Evolutionary conservation across 768 basidiomycete genomes (phyloP).

Genomic region (Rhodosporidiobolus odoratus): DNA sequence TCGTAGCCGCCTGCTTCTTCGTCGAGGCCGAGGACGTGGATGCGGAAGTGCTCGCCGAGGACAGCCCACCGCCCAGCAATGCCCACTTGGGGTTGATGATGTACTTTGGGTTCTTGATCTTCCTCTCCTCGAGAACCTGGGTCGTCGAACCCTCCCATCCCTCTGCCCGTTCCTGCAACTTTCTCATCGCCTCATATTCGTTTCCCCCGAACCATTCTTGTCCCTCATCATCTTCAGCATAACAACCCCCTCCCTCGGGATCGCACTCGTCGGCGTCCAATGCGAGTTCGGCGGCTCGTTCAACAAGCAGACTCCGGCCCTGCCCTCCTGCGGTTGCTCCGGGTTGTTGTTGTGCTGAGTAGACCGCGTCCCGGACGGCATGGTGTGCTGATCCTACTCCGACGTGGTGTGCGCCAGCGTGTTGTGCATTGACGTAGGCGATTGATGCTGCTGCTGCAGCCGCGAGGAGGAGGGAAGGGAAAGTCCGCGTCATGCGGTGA

Average conservation of each 20-base stretch:
- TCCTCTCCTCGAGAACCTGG: background rate
- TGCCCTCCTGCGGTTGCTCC: no score
- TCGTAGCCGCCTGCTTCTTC: no score
- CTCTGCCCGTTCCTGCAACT: background rate
- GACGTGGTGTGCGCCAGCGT: background rate
- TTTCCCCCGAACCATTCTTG: background rate
- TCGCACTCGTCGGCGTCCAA: background rate
- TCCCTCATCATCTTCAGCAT: background rate
- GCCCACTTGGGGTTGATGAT: slow-evolving; percentile 27
- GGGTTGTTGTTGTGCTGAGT: background rate
- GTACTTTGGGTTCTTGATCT: slow-evolving; percentile 19
- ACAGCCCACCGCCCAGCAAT: no score
- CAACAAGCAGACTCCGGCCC: background rate
- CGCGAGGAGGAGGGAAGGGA: background rate
- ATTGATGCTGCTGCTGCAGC: background rate
- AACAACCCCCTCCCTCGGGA: background rate
- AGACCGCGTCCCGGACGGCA: background rate
- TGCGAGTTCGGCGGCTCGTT: background rate
- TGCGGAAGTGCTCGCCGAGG: background rate
- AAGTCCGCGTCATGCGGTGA: background rate
- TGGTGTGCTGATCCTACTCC: background rate
- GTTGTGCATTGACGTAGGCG: background rate
- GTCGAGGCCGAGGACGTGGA: background rate
- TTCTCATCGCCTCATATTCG: background rate
- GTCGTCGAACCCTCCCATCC: background rate